Base-by-base conservation (phyloP, 148 eudicot species). In the Arbutus unedo region DNA sequence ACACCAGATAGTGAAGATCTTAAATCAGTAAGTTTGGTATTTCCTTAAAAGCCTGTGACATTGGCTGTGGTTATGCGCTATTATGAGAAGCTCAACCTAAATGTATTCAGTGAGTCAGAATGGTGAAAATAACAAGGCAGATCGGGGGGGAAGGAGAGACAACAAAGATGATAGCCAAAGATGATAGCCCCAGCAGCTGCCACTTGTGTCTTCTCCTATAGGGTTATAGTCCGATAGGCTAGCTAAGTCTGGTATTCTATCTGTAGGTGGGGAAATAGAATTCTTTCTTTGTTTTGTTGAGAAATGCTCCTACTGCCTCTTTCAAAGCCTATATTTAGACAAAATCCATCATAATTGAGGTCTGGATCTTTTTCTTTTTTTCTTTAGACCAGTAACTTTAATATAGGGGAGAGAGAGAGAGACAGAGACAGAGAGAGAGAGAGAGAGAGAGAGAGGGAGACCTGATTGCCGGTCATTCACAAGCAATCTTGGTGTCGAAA, bases 401-500 rank as follows among this genome's bases (percentile, higher is more conserved):
- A 23, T 23, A 9, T 23, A 3, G 70, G 11, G 8, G 54, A 8
- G 54, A 8, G 54, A 6, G 54, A 0, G 53, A 0, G 53, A 31
- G 0, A n/a, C n/a, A n/a, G n/a, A n/a, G n/a, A n/a, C n/a, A n/a
- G n/a, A n/a, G n/a, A n/a, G 53, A 8, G 53, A 6, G 53, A 50
- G 38, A 62, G 67, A 62, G 19, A 51, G 25, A 25, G 44, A 18
- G 45, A 44, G 31, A 9, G 41, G 11, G 41, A n/a, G 13, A 75
- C 53, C 79, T 75, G 56, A 44, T 62, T 76, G 78, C 67, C 66
- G n/a, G 66, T 95, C 93, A 95, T 87, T 95, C 96, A 83, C 98
- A 95, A 45, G 97, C 98, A 87, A 95, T 95, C 82, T 91, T 93
- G 86, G 97, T 93, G 86, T 95, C 98, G 45, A 95, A 95, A 90